Conservation (phyloP, 2,329 filamentous ascomycete species). For the Aquanectria penicillioides region DNA sequence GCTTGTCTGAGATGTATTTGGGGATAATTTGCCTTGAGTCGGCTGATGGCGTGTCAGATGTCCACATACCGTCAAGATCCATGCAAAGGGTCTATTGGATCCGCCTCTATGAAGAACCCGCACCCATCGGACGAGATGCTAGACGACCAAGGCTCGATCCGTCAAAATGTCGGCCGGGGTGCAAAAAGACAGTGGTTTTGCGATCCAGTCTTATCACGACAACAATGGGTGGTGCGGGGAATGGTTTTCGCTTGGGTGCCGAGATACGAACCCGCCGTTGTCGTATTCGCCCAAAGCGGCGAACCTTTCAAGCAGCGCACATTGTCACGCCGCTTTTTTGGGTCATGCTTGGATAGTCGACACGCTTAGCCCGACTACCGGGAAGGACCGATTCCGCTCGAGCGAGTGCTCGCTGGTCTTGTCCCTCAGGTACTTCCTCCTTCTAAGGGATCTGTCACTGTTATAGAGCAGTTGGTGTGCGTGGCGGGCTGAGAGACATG, state of each 20-base stretch:
- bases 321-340: not conserved
- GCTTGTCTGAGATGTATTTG: not conserved
- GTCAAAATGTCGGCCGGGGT: not conserved
- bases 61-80: constrained; percentile 3
- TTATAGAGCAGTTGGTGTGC: not conserved
- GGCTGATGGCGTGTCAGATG: not conserved
- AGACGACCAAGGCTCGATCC: not conserved
- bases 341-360: not conserved
- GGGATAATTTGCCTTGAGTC: not conserved
- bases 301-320: not conserved
- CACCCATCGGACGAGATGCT: not conserved
- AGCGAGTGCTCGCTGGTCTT: not conserved
- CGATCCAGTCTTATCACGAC: not conserved
- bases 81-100: constrained; percentile 6
- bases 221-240: not conserved
- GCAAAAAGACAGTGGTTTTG: not conserved
- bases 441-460: not conserved
- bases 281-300: not conserved
- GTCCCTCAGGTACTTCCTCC: too few species aligned
- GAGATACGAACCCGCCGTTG: constrained; percentile 1
- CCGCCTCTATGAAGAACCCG: not conserved
- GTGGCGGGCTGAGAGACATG: not conserved
- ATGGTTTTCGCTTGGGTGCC: constrained; percentile 1
- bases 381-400: not conserved
- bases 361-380: not conserved